Base-by-base conservation (phyloP, 768 basidiomycete genomes). In the Hortiboletus campestris region DNA sequence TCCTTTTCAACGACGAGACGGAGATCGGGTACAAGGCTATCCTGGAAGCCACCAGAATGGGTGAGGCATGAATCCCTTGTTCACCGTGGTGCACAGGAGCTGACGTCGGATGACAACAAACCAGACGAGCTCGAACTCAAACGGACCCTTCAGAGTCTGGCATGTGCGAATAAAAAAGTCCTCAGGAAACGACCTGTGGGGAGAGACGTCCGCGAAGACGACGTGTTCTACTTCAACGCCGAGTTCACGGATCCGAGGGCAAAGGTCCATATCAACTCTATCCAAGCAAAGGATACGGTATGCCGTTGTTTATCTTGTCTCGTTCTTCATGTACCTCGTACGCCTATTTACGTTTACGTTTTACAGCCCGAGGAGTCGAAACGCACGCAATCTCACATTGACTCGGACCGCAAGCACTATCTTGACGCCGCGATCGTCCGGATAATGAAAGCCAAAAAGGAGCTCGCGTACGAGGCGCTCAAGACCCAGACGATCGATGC, bases 401-500 rank as follows among this genome's bases (percentile, higher is more conserved):
- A 95, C 60, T 84, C 86, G 35, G 94, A 98, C 71, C 84, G 96
- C 56, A 86, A 87, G 57, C 82, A 86, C 63, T 85, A 86, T 55
- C 78, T 98, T 14, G 94, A 98, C 62, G 94, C 94, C 1, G 95
- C 95, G 20, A 95, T 99, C 63, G 96, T 99, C 34, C 86, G 97
- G 7, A 85, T 96, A 65, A 95, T 98, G 94, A 98, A 98, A 70
- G 86, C 84, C 3, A 83, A 84, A 63, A 98, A 96, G 75, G 88
- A 89, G 72, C 76, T 96, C 72, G 77, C 75, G 25, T 85, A 92
- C 63, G 84, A 89, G 62, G 80, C 88, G 61, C 79, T 98, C 64
- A 88, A 91, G 72, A 82, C 84, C 47, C 85, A 86, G 59, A 91
- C 91, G 11, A 85, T 97, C 54, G 86, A 91, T 19, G 88, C 93